Evolutionary conservation across 2,329 filamentous ascomycete genomes (phyloP).

Genomic region (Ophiostoma sp.): DNA sequence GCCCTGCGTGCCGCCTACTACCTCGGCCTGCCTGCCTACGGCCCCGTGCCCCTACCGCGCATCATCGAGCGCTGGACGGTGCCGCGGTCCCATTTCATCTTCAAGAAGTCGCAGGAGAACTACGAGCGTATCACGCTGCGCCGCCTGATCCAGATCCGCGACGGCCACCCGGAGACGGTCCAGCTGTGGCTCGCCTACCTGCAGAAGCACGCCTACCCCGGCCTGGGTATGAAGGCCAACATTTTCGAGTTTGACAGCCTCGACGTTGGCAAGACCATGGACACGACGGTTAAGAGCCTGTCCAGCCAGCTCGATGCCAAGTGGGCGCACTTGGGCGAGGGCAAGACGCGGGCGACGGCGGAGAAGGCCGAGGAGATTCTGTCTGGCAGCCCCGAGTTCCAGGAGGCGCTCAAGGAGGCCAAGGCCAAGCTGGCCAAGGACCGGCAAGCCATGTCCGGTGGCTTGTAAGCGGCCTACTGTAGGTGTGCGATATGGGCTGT

Average conservation of each 20-base stretch:
- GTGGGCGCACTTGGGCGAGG: slow-evolving; percentile 53
- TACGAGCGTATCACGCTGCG: slow-evolving; percentile 87
- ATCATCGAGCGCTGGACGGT: slow-evolving; percentile 94
- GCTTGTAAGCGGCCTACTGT: background rate
- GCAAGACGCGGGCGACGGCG: slow-evolving; percentile 45
- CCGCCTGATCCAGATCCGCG: slow-evolving; percentile 84
- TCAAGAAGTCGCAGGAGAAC: slow-evolving; percentile 97
- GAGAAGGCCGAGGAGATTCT: slow-evolving; percentile 55
- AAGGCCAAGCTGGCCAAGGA: slow-evolving; percentile 17
- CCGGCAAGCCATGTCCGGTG: slow-evolving; percentile 11
- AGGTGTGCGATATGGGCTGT: background rate
- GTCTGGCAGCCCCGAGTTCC: slow-evolving; percentile 30
- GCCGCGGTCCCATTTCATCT: slow-evolving; percentile 79
- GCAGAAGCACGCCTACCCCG: slow-evolving; percentile 86
- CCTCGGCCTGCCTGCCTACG: slow-evolving; percentile 76
- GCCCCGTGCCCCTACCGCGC: slow-evolving; percentile 78
- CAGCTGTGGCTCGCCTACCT: slow-evolving; percentile 90
- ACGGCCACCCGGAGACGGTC: slow-evolving; percentile 82
- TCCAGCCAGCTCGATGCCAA: slow-evolving; percentile 43
- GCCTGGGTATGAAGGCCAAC: slow-evolving; percentile 99
- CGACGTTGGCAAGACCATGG: slow-evolving; percentile 49
- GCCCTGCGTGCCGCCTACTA: slow-evolving; percentile 92
- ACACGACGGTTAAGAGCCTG: slow-evolving; percentile 42
- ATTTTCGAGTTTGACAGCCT: slow-evolving; percentile 80
- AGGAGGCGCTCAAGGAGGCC: slow-evolving; percentile 11